phyloP scores from a whole-genome alignment of 208 protist genomes.

The Acanthamoeba healyi region DNA sequence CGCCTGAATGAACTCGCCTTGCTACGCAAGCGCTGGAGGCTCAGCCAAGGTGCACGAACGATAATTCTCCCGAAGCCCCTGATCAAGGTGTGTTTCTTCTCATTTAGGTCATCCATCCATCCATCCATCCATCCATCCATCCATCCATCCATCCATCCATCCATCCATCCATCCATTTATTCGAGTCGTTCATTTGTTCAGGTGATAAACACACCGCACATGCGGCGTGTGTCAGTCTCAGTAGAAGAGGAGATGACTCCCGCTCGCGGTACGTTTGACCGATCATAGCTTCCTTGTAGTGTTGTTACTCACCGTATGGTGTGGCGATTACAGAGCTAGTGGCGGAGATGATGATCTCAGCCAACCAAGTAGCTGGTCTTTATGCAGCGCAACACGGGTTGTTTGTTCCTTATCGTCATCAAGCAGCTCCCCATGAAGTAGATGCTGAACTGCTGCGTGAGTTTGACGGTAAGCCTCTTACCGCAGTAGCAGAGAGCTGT shows the following conservation, averaged over 20 bases:
- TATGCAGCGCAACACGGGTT: not conserved
- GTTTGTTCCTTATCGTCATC: not conserved
- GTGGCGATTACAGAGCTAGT: not conserved
- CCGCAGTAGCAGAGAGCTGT: not conserved
- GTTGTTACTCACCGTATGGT: not conserved
- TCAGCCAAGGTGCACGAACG: not conserved
- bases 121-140: too few species aligned
- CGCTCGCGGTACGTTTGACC: not conserved
- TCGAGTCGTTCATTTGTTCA: not conserved
- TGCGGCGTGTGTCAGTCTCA: not conserved
- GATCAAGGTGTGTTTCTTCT: slow-evolving; percentile 11
- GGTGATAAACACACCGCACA: not conserved
- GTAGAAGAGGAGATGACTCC: not conserved
- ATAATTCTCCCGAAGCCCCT: not conserved
- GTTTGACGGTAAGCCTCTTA: not conserved
- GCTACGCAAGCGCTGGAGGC: not conserved
- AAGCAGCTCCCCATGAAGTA: not conserved
- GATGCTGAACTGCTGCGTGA: not conserved
- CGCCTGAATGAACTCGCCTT: not conserved
- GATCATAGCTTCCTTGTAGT: not conserved
- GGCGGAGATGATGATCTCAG: slow-evolving; percentile 13
- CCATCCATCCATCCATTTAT: not conserved
- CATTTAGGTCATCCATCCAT: not conserved
- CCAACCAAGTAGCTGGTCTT: not conserved
- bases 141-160: too few species aligned